phyloP scores from a whole-genome alignment of 495 filamentous ascomycete genomes.

The Pseudoneurospora amorphoporcata region DNA sequence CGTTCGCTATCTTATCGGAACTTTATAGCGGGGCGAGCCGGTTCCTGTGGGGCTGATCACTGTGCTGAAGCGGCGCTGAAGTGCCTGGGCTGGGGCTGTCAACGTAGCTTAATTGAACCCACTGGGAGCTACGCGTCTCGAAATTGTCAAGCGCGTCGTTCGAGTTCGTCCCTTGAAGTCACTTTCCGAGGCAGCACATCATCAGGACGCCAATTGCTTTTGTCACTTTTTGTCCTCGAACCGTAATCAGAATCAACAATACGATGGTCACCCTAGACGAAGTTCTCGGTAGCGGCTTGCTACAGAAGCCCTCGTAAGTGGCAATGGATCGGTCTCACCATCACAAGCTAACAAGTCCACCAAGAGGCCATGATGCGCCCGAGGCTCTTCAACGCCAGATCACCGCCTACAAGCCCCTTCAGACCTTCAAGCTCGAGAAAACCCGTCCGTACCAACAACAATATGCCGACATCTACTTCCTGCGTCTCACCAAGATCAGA shows the following conservation, averaged over 20 bases:
- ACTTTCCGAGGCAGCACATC: background rate
- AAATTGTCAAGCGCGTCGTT: slow-evolving; percentile 8
- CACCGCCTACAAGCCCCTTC: slow-evolving; percentile 65
- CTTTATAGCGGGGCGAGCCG: slow-evolving; percentile 11
- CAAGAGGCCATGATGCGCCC: slow-evolving; percentile 26
- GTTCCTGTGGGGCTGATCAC: background rate
- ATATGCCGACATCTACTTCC: slow-evolving; percentile 94
- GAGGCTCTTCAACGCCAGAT: slow-evolving; percentile 30
- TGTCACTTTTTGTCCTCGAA: background rate
- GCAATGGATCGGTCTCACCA: background rate
- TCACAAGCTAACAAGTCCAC: slow-evolving; percentile 7
- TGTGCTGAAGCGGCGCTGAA: background rate
- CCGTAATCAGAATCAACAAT: background rate
- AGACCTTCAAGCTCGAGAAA: slow-evolving; percentile 60
- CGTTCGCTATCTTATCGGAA: slow-evolving; percentile 23
- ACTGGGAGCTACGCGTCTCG: slow-evolving; percentile 8
- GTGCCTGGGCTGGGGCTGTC: background rate
- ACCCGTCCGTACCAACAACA: slow-evolving; percentile 83
- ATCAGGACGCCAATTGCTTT: background rate
- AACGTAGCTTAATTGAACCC: slow-evolving; percentile 2
- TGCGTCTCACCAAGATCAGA: slow-evolving; percentile 81
- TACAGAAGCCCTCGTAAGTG: slow-evolving; percentile 24
- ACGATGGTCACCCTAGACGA: slow-evolving; percentile 26
- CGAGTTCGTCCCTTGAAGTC: background rate
- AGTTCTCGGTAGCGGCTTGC: slow-evolving; percentile 12